Conservation (phyloP, 345 rosid species). For the Punica granatum region DNA sequence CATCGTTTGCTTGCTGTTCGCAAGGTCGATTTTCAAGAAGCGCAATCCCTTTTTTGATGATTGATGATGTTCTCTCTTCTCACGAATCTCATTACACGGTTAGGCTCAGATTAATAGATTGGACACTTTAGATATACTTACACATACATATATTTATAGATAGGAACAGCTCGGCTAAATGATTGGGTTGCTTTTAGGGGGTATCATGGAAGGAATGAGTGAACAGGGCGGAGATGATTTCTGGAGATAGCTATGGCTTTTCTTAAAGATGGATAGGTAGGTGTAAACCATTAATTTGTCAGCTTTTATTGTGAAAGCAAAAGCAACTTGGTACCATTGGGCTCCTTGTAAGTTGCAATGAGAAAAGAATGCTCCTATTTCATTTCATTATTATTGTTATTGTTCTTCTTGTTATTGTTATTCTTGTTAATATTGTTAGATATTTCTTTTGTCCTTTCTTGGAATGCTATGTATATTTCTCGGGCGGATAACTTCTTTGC, state of each 20-base stretch:
- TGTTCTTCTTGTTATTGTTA: too few species aligned
- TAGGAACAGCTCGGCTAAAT: background rate
- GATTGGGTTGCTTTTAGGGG: background rate
- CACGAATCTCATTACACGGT: background rate
- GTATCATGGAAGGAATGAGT: background rate
- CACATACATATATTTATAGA: background rate
- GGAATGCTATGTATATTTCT: too few species aligned
- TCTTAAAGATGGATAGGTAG: background rate
- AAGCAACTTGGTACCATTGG: too few species aligned
- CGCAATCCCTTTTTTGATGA: constrained; percentile 29
- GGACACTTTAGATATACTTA: background rate
- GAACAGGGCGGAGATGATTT: background rate
- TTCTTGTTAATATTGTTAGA: too few species aligned
- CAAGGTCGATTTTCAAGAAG: constrained; percentile 47
- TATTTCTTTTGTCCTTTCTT: too few species aligned
- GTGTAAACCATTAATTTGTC: background rate
- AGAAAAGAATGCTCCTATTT: too few species aligned
- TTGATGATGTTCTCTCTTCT: background rate
- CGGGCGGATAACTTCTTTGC: too few species aligned
- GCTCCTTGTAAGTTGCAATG: too few species aligned
- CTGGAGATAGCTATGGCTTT: background rate
- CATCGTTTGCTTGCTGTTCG: constrained; percentile 55
- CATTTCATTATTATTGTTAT: too few species aligned
- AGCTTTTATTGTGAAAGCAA: background rate
- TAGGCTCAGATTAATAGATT: background rate